Percentiles rank a stretch among this genome's conserved stretches.
These are phyloP conservation scores for Aspergillus bridgeri DNA, from an alignment of 495 filamentous ascomycete genomes.

Conservation along the genomic window DNA sequence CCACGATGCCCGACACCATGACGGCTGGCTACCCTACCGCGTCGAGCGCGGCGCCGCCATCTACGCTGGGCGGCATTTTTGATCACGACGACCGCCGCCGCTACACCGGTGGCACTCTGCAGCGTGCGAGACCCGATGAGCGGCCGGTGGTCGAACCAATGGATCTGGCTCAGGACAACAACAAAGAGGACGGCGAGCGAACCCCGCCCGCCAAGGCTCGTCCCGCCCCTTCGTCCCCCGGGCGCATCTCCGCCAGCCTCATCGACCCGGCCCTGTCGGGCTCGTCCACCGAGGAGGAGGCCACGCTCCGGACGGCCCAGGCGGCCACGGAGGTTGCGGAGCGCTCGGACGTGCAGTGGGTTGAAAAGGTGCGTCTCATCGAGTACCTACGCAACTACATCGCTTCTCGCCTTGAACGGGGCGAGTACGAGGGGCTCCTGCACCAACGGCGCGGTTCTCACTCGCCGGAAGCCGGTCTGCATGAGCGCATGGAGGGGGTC, in stretches of 20 bases:
- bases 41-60: conserved; percentile 65
- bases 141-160: conserved; percentile 40
- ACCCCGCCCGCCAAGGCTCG: conserved; percentile 41
- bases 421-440: conserved; percentile 55
- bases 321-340: conserved; percentile 46
- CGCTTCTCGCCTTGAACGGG: conserved; percentile 57
- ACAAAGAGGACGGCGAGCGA: conserved; percentile 42
- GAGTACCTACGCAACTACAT: conserved; percentile 71
- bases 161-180: conserved; percentile 54
- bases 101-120: conserved; percentile 82
- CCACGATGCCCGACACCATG: conserved; percentile 57
- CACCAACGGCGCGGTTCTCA: conserved; percentile 8
- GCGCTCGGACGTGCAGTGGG: conserved; percentile 69
- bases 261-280: conserved; percentile 53
- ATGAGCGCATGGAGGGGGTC: conserved; percentile 43
- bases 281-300: conserved; percentile 37
- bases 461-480: conserved; percentile 20
- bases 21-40: conserved; percentile 55
- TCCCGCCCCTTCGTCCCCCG: conserved; percentile 41
- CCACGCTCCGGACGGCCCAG: conserved; percentile 41
- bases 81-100: conserved; percentile 78
- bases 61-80: conserved; percentile 78
- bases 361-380: conserved; percentile 78
- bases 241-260: conserved; percentile 44
- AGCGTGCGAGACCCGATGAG: conserved; percentile 59